These are phyloP conservation scores for Allium fistulosum DNA, from an alignment of 106 monocot genomes.

Conservation along the genomic window DNA sequence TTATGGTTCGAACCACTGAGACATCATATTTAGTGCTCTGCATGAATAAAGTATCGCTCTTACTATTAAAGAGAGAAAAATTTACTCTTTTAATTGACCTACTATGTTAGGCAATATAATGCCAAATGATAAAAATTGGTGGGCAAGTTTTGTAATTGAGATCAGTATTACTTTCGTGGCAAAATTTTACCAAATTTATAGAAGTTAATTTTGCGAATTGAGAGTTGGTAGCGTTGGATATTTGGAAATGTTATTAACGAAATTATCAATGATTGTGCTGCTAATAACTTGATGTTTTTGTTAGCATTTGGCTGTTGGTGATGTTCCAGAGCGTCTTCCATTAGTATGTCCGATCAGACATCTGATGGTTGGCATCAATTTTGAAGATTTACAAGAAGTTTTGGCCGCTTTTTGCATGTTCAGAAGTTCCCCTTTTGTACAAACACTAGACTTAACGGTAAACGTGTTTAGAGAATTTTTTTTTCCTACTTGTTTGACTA, in stretches of 20 bases:
- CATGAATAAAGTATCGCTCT: too few species aligned
- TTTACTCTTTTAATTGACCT: too few species aligned
- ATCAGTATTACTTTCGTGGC: neutral
- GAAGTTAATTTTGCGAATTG: neutral
- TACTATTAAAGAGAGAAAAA: too few species aligned
- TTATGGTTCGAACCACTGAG: too few species aligned
- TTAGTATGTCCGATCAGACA: neutral
- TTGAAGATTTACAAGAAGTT: neutral
- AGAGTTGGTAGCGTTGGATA: too few species aligned
- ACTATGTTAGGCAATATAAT: too few species aligned
- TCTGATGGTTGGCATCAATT: neutral
- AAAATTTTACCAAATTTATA: neutral
- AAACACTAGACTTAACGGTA: neutral
- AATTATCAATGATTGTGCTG: neutral
- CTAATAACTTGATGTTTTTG: neutral
- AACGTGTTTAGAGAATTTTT: neutral
- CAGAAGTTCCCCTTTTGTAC: neutral
- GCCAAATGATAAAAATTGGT: too few species aligned
- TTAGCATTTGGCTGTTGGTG: neutral
- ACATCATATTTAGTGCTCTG: too few species aligned
- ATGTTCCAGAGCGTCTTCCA: neutral
- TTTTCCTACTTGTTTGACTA: too few species aligned
- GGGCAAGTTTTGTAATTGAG: neutral
- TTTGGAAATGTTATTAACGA: too few species aligned
- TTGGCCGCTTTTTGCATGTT: slow-evolving; percentile 1